A percentile compares a stretch with the other conserved stretches of the same genome.
phyloP scores from a whole-genome alignment of 306 rosid species.

The Sesbania bispinosa region DNA sequence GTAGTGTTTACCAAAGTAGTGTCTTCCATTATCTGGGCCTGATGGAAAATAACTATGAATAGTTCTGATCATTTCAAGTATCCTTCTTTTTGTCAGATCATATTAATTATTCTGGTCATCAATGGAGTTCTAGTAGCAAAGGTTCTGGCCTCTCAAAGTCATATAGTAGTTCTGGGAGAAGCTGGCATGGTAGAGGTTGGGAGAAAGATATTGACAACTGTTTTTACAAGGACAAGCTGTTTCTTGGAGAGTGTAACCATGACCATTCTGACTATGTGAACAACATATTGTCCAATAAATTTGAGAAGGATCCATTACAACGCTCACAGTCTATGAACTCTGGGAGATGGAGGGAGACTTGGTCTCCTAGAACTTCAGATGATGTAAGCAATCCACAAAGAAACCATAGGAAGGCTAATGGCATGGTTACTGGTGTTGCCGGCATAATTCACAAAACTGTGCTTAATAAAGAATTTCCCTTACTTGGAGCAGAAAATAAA shows the following conservation, averaged over 20 bases:
- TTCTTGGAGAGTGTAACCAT: background rate
- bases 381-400: constrained; percentile 3
- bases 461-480: constrained; percentile 25
- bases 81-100: constrained; percentile 13
- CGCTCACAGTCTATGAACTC: constrained; percentile 17
- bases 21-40: background rate
- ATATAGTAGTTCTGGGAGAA: constrained; percentile 12
- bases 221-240: background rate
- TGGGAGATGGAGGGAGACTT: constrained; percentile 1
- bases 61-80: background rate
- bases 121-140: background rate
- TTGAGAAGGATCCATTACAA: constrained; percentile 13
- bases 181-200: background rate
- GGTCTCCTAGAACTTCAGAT: constrained; percentile 3
- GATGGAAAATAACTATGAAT: background rate
- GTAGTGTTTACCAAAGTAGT: background rate
- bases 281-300: background rate
- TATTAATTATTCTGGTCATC: background rate
- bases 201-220: constrained; percentile 8
- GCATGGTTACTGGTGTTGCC: background rate
- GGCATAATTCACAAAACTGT: background rate
- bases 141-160: constrained; percentile 11
- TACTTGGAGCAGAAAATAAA: constrained; percentile 17
- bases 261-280: background rate
- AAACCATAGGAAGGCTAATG: background rate